These are phyloP conservation scores for Leccinum truebloodii DNA, from an alignment of 768 basidiomycete species.

Conservation along the genomic window DNA sequence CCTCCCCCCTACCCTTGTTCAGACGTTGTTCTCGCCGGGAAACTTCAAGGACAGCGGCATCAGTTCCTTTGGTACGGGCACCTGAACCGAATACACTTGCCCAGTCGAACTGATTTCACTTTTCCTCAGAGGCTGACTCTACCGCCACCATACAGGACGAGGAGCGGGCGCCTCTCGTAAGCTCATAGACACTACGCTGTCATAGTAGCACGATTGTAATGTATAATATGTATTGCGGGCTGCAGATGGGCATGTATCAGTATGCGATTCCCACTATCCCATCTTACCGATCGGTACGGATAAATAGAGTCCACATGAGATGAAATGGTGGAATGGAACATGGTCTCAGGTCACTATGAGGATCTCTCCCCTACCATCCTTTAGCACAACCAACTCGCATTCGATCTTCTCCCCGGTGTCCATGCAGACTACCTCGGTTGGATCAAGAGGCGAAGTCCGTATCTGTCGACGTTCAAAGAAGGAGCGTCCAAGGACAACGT, in stretches of 20 bases:
- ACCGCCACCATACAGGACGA: too few species aligned
- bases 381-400: constrained; percentile 88
- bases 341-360: constrained; percentile 69
- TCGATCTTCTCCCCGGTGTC: constrained; percentile 92
- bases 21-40: background rate
- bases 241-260: background rate
- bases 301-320: background rate
- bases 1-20: constrained; percentile 4
- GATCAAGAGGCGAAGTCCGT: constrained; percentile 70
- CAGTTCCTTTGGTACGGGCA: constrained; percentile 11
- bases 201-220: background rate
- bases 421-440: constrained; percentile 87
- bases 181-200: background rate
- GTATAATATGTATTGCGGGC: background rate
- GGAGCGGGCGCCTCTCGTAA: too few species aligned
- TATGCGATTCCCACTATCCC: background rate
- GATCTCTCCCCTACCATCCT: constrained; percentile 88
- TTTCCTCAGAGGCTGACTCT: constrained; percentile 19
- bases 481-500: constrained; percentile 87
- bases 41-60: constrained; percentile 13
- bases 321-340: too few species aligned
- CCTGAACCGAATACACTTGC: background rate
- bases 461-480: constrained; percentile 85
- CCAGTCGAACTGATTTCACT: background rate
- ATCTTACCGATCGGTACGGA: background rate